Evolutionary conservation across 192 early-diverging fungal species (phyloP).

Genomic region (Neocallimastix lanati): DNA sequence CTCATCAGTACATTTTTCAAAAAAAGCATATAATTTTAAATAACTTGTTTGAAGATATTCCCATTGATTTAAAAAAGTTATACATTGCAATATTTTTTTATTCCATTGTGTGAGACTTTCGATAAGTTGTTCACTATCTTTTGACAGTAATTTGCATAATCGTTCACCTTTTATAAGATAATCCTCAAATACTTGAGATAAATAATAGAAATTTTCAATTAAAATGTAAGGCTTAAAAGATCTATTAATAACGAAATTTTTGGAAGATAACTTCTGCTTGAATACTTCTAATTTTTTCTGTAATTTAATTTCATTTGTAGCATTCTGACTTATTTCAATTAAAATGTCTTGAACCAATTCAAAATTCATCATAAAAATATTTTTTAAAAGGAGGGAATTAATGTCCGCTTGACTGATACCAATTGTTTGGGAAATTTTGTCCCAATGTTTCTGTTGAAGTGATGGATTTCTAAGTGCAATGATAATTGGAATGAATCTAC

Average conservation of each 20-base stretch:
- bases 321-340: background rate
- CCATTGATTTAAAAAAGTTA: background rate
- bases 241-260: background rate
- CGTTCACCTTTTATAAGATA: background rate
- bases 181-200: background rate
- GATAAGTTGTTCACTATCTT: background rate
- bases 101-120: background rate
- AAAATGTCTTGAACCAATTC: background rate
- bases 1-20: background rate
- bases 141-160: background rate
- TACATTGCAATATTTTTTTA: background rate
- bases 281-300: background rate
- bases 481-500: background rate
- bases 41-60: background rate
- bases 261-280: background rate
- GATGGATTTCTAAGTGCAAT: background rate
- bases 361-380: background rate
- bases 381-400: background rate
- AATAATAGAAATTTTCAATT: background rate
- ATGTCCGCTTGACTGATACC: background rate
- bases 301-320: background rate
- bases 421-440: background rate
- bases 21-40: background rate
- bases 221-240: background rate
- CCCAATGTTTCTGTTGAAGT: background rate